Evolutionary conservation across 2,329 filamentous ascomycete genomes (phyloP).

Genomic region (Aspergillus awamori): DNA sequence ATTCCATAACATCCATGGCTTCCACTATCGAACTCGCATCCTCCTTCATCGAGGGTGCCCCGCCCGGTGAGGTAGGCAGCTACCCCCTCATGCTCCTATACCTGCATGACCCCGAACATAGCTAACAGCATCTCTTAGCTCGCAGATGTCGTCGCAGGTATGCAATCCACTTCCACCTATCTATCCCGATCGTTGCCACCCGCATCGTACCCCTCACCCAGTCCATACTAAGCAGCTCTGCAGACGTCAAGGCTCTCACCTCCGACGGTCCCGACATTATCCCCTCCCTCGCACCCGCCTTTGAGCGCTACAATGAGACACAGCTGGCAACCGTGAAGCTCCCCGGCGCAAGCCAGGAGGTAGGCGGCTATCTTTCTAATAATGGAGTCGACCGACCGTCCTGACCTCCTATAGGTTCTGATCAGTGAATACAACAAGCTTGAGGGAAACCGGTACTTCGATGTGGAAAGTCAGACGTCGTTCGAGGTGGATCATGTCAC

Average conservation of each 20-base stretch:
- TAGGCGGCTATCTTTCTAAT: constrained; percentile 43
- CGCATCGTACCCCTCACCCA: constrained; percentile 8
- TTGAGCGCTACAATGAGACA: constrained; percentile 94
- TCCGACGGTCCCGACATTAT: constrained; percentile 68
- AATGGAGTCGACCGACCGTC: neutral
- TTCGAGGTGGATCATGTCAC: constrained; percentile 85
- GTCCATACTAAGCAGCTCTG: constrained; percentile 18
- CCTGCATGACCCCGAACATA: neutral
- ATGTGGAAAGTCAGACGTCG: constrained; percentile 82
- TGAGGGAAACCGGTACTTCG: constrained; percentile 82
- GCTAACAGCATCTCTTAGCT: constrained; percentile 59
- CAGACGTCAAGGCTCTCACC: constrained; percentile 89
- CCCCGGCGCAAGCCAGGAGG: constrained; percentile 78
- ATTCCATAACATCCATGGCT: constrained; percentile 38
- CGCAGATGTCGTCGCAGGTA: constrained; percentile 85
- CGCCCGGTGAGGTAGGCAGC: constrained; percentile 82
- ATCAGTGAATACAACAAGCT: constrained; percentile 85
- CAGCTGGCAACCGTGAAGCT: constrained; percentile 89
- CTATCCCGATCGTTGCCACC: neutral
- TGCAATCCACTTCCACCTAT: constrained; percentile 19
- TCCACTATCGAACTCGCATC: constrained; percentile 66
- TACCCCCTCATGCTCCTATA: constrained; percentile 11
- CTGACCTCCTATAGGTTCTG: constrained; percentile 58
- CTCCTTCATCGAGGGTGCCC: constrained; percentile 90
- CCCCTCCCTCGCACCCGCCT: constrained; percentile 75